phyloP scores from a whole-genome alignment of 176 grass and related monocot genomes.

The Carex scoparia region DNA sequence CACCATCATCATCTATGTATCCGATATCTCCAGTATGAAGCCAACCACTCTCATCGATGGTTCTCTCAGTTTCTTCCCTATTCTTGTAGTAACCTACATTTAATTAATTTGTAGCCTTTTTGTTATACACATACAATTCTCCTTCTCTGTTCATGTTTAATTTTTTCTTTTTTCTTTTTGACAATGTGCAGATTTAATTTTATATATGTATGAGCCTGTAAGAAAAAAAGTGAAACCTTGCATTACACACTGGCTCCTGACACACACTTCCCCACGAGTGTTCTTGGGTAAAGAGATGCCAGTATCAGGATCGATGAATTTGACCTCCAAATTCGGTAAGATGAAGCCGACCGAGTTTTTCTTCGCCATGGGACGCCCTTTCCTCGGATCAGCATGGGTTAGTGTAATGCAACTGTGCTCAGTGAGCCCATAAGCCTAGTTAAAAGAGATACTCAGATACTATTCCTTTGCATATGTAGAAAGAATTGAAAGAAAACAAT shows the following conservation, averaged over 20 bases:
- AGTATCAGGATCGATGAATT: slow-evolving; percentile 65
- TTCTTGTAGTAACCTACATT: slow-evolving; percentile 58
- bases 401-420: slow-evolving; percentile 95
- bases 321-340: slow-evolving; percentile 85
- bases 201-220: not conserved
- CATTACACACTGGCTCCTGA: slow-evolving; percentile 83
- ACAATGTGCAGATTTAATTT: not conserved
- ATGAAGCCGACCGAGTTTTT: slow-evolving; percentile 82
- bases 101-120: not conserved
- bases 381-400: slow-evolving; percentile 46
- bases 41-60: slow-evolving; percentile 66
- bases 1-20: slow-evolving; percentile 86
- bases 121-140: not conserved
- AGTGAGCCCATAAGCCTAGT: slow-evolving; percentile 70
- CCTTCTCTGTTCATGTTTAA: not conserved
- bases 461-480: not conserved
- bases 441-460: not conserved
- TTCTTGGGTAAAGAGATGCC: slow-evolving; percentile 66
- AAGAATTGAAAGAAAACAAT: not conserved
- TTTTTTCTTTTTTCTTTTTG: not conserved
- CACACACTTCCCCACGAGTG: slow-evolving; percentile 61
- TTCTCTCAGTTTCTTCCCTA: slow-evolving; percentile 65
- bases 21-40: slow-evolving; percentile 86
- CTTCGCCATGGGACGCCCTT: slow-evolving; percentile 37
- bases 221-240: slow-evolving; percentile 32